Percentiles rank a stretch among this genome's conserved stretches.
phyloP scores from a whole-genome alignment of 768 basidiomycete genomes.

The Kwoniella pini region DNA sequence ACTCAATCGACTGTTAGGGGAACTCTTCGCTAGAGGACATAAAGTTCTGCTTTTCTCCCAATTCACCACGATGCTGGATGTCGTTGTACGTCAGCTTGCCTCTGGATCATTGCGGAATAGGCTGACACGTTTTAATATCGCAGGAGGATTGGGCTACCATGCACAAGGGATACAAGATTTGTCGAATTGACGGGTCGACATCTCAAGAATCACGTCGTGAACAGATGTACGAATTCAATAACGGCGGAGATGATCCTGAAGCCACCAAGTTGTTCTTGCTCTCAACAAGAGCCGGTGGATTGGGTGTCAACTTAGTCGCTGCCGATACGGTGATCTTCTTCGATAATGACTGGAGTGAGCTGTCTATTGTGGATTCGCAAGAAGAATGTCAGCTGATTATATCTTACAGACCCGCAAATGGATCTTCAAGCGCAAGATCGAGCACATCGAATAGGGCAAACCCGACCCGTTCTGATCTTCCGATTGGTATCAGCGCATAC shows the following conservation, averaged over 20 bases:
- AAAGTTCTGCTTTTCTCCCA: slow-evolving; percentile 76
- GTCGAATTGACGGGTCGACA: slow-evolving; percentile 89
- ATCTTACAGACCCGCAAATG: slow-evolving; percentile 69
- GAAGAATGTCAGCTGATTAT: slow-evolving; percentile 15
- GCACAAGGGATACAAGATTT: slow-evolving; percentile 77
- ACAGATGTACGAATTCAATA: slow-evolving; percentile 83
- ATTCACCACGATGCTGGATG: slow-evolving; percentile 93
- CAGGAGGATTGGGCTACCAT: slow-evolving; percentile 81
- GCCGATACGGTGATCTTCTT: slow-evolving; percentile 82
- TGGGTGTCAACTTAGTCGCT: slow-evolving; percentile 77
- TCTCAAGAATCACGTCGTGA: slow-evolving; percentile 75
- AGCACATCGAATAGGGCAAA: slow-evolving; percentile 95
- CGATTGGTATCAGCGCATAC: slow-evolving; percentile 76
- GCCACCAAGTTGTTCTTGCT: slow-evolving; percentile 61
- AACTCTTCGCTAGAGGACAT: slow-evolving; percentile 74
- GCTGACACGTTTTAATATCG: slow-evolving; percentile 36
- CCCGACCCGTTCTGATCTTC: slow-evolving; percentile 83
- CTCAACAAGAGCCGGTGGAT: slow-evolving; percentile 92
- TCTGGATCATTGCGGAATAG: not conserved
- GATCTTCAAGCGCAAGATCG: slow-evolving; percentile 94
- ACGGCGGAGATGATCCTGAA: slow-evolving; percentile 62
- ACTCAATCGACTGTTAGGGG: slow-evolving; percentile 80
- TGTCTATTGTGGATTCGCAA: not conserved
- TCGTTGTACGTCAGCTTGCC: slow-evolving; percentile 70
- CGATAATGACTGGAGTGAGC: slow-evolving; percentile 80